phyloP scores from a whole-genome alignment of 176 grass and related monocot genomes.

The Oryza meridionalis region DNA sequence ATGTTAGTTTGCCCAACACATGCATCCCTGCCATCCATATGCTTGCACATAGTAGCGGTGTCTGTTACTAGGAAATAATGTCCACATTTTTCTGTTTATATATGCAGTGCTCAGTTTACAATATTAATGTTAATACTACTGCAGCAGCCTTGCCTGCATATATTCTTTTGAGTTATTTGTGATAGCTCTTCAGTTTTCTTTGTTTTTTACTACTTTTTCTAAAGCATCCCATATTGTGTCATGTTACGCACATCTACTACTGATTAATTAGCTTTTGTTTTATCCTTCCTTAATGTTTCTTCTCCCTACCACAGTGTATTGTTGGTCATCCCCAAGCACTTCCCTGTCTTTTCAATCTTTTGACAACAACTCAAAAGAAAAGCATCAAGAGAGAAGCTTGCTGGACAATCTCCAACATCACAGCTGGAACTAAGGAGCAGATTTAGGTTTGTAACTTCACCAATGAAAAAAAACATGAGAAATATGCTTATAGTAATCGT shows the following conservation, averaged over 20 bases:
- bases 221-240: not conserved
- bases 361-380: conserved; percentile 61
- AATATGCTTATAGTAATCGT: not conserved
- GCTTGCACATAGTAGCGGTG: not conserved
- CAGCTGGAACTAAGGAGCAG: conserved; percentile 68
- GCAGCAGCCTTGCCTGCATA: not conserved
- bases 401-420: conserved; percentile 73
- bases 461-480: not conserved
- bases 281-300: not conserved
- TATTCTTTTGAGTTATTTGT: not conserved
- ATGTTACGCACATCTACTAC: not conserved
- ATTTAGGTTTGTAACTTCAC: conserved; percentile 55
- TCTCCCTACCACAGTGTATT: conserved; percentile 42
- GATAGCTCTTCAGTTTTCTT: not conserved
- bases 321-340: conserved; percentile 55
- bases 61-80: not conserved
- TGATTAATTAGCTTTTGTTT: not conserved
- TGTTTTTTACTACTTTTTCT: not conserved
- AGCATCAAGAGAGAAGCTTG: conserved; percentile 69
- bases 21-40: not conserved
- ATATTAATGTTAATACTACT: not conserved
- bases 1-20: not conserved
- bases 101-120: not conserved
- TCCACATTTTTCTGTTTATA: too few species aligned
- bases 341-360: conserved; percentile 56